A percentile compares a stretch with the other conserved stretches of the same genome.
Conservation (phyloP, 2,329 filamentous ascomycete genomes). For the Epichloe uncinata region DNA sequence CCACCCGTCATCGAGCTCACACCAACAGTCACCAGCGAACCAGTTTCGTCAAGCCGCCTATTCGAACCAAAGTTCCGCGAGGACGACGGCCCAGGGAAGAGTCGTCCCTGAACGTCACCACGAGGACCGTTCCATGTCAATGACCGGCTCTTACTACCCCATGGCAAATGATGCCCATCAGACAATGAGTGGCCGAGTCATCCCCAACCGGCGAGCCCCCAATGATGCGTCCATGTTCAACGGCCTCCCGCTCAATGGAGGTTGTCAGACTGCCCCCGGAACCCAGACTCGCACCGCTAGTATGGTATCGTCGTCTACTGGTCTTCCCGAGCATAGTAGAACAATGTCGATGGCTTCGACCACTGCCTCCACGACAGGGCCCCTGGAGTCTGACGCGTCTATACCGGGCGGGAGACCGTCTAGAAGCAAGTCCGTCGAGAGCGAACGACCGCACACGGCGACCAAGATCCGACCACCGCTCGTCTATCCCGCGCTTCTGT, state of each 20-base stretch:
- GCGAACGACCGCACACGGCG: conserved; percentile 43
- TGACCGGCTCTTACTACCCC: conserved; percentile 61
- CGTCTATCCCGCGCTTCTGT: conserved; percentile 87
- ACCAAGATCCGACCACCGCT: conserved; percentile 59
- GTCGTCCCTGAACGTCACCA: conserved; percentile 83
- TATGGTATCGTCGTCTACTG: conserved; percentile 45
- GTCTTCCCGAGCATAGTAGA: conserved; percentile 36
- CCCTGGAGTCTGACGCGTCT: conserved; percentile 41
- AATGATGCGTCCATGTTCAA: conserved; percentile 26
- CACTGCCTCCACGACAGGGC: conserved; percentile 54
- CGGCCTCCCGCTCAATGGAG: conserved; percentile 22
- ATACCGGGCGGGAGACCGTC: conserved; percentile 43
- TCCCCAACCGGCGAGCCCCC: conserved; percentile 54
- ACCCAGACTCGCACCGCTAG: conserved; percentile 46
- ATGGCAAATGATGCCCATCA: conserved; percentile 71
- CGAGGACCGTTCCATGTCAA: conserved; percentile 89
- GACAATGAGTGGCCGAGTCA: conserved; percentile 85
- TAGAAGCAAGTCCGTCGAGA: conserved; percentile 39
- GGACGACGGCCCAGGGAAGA: conserved; percentile 82
- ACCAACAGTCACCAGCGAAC: conserved; percentile 54
- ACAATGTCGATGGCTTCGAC: conserved; percentile 93
- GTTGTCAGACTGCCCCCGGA: conserved; percentile 34
- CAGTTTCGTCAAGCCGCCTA: conserved; percentile 67
- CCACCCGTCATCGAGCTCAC: conserved; percentile 46
- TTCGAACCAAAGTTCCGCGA: conserved; percentile 49